A percentile compares a stretch with the other conserved stretches of the same genome.
Conservation (phyloP, 352 stramenopile genomes). For the Phytophthora podocarpi region DNA sequence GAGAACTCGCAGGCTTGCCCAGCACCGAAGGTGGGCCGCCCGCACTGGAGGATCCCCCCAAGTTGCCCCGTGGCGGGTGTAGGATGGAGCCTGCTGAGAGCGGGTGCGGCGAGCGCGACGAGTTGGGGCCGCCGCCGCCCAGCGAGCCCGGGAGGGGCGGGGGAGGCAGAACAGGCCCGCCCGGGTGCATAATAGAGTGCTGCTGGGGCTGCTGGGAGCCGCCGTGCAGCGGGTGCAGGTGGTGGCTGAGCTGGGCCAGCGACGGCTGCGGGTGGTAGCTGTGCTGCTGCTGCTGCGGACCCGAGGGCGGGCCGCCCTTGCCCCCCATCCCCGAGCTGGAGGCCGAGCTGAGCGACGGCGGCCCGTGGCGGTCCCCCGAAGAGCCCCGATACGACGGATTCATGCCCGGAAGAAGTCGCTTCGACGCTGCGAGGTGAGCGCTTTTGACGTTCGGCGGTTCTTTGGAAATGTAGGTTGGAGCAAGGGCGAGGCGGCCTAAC, state of each 20-base stretch:
- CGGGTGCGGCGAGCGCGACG: slow-evolving; percentile 68
- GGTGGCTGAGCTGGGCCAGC: slow-evolving; percentile 66
- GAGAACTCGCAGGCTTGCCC: slow-evolving; percentile 47
- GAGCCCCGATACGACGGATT: slow-evolving; percentile 81
- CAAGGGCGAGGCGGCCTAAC: slow-evolving; percentile 2
- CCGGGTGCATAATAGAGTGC: slow-evolving; percentile 61
- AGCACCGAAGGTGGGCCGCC: slow-evolving; percentile 55
- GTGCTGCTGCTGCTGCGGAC: slow-evolving; percentile 39
- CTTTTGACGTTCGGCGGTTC: slow-evolving; percentile 25
- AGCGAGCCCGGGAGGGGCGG: slow-evolving; percentile 65
- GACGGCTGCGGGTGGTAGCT: slow-evolving; percentile 72
- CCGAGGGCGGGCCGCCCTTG: slow-evolving; percentile 40
- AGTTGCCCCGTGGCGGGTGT: slow-evolving; percentile 57
- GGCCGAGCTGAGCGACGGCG: slow-evolving; percentile 41
- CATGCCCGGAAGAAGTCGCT: slow-evolving; percentile 38
- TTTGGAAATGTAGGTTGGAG: slow-evolving; percentile 18
- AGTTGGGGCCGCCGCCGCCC: slow-evolving; percentile 40
- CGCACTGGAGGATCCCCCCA: slow-evolving; percentile 32
- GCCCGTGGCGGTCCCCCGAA: slow-evolving; percentile 68
- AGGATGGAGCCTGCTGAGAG: slow-evolving; percentile 70
- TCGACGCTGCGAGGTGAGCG: background rate
- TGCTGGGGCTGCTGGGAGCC: slow-evolving; percentile 31
- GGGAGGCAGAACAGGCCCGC: slow-evolving; percentile 62
- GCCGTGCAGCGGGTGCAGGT: slow-evolving; percentile 77
- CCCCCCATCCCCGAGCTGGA: slow-evolving; percentile 38